Evolutionary conservation across 2,329 filamentous ascomycete genomes (phyloP), one percentile per base, ranked within the genome.

Genomic region (Sarocladiaceae sp.): DNA sequence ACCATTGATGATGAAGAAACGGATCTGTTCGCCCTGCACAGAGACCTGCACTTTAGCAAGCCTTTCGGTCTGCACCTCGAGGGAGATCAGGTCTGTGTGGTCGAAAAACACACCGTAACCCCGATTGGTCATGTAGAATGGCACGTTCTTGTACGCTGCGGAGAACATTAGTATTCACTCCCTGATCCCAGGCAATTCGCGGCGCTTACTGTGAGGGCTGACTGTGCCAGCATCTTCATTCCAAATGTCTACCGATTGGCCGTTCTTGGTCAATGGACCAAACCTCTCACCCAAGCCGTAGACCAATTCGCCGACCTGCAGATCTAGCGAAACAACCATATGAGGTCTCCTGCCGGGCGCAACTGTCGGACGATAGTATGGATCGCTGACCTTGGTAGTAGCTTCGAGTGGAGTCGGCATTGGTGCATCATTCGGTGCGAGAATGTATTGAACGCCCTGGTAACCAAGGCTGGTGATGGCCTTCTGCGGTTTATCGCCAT

Each of bases 51-150:
- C 77, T 50, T 87, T 76, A 37, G 79, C 85, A 54, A 81, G 84
- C n/a, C 87, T 72, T 69, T 90, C 87, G 57, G 84, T 88, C 3
- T 87, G 86, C 54, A 91, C 76, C 64, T 90, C 87, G 10, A 90
- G 71, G 53, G 88, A 86, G 5, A 90, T 81, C 42, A 77, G 79
- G 20, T 86, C 86, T 0, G 86, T 76, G 5, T 82, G 81, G 62
- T 90, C 87, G 54, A 91, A 80, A 62, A 91, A 90, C 28, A 91
- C 74, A 18, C 88, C 88, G 63, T 91, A 92, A 1, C 87, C 87
- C n/a, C 79, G 75, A 12, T 82, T 87, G 61, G 80, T 86, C 57
- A 88, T 70, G 77, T 82, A 88, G 65, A 88, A 87, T 0, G 82
- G 79, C 2, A 88, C 68, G 61, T 88, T 88, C 70, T 88, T 88